Conservation (phyloP, 1,284 basidiomycete genomes). For the Coniferiporia sulphurascens region DNA sequence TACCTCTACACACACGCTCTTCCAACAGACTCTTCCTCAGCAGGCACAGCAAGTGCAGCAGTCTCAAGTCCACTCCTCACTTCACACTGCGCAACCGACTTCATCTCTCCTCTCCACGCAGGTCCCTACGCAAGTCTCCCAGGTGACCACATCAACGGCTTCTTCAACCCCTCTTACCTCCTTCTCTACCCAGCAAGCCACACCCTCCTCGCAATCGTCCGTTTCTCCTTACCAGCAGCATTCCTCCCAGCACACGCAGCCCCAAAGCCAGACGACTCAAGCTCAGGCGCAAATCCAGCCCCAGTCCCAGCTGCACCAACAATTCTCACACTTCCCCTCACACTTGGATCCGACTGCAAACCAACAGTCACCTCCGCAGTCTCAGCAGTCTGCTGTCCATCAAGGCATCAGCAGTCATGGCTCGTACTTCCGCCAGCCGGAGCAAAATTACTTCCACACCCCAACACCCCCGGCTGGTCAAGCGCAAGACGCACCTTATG, state of each 20-base stretch:
- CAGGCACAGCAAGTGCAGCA: slow-evolving; percentile 30
- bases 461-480: slow-evolving; percentile 67
- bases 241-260: slow-evolving; percentile 19
- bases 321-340: slow-evolving; percentile 56
- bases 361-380: slow-evolving; percentile 34
- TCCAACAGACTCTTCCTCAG: slow-evolving; percentile 46
- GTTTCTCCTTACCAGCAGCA: slow-evolving; percentile 30
- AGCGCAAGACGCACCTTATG: slow-evolving; percentile 60
- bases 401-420: slow-evolving; percentile 30
- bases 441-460: slow-evolving; percentile 67
- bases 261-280: slow-evolving; percentile 28
- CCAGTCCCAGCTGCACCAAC: slow-evolving; percentile 37
- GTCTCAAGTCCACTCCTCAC: slow-evolving; percentile 26
- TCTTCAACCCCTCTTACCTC: slow-evolving; percentile 34
- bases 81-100: slow-evolving; percentile 34
- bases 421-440: slow-evolving; percentile 63
- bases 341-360: slow-evolving; percentile 45
- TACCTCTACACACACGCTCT: slow-evolving; percentile 29
- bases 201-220: slow-evolving; percentile 18
- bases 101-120: slow-evolving; percentile 32
- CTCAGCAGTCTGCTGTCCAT: slow-evolving; percentile 26
- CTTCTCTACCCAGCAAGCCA: slow-evolving; percentile 36
- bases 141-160: slow-evolving; percentile 20
- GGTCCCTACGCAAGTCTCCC: slow-evolving; percentile 18
- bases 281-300: slow-evolving; percentile 35